Percentiles rank a stretch among this genome's conserved stretches.
phyloP scores from a whole-genome alignment of 352 stramenopile species.

The Phytopythium vexans region DNA sequence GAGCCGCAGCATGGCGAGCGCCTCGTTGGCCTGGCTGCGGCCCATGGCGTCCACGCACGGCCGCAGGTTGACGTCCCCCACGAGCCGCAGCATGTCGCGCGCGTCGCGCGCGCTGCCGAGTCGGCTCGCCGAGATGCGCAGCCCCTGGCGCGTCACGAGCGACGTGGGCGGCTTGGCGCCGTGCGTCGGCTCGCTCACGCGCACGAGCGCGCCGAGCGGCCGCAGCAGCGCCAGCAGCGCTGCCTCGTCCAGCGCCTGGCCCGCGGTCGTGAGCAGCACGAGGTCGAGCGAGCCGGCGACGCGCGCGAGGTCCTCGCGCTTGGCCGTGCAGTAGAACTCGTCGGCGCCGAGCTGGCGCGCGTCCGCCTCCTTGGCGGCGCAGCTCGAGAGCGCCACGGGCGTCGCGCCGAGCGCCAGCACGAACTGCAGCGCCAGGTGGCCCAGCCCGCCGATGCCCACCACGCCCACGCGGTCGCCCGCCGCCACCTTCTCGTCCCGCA shows the following conservation, averaged over 20 bases:
- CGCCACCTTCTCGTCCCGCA: slow-evolving; percentile 54
- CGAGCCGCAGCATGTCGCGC: slow-evolving; percentile 80
- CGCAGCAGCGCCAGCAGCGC: slow-evolving; percentile 47
- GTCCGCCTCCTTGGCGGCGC: slow-evolving; percentile 41
- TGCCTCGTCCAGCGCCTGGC: slow-evolving; percentile 34
- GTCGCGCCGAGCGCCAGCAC: slow-evolving; percentile 53
- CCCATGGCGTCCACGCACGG: slow-evolving; percentile 33
- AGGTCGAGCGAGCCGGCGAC: slow-evolving; percentile 41
- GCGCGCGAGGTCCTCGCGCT: slow-evolving; percentile 33
- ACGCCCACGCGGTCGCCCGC: slow-evolving; percentile 57
- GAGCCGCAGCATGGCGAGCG: slow-evolving; percentile 23
- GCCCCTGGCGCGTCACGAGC: slow-evolving; percentile 29
- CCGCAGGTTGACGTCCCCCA: slow-evolving; percentile 48
- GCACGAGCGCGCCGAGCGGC: slow-evolving; percentile 43
- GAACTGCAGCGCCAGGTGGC: slow-evolving; percentile 78
- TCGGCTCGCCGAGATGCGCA: slow-evolving; percentile 43
- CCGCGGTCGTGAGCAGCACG: slow-evolving; percentile 64
- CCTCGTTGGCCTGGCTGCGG: slow-evolving; percentile 33
- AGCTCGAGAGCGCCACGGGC: slow-evolving; percentile 59
- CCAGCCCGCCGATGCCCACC: slow-evolving; percentile 72
- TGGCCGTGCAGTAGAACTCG: slow-evolving; percentile 62
- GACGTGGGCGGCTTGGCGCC: slow-evolving; percentile 21
- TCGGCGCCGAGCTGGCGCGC: slow-evolving; percentile 32
- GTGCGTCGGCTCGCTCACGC: slow-evolving; percentile 57
- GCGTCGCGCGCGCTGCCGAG: slow-evolving; percentile 71